Evolutionary conservation across 805 yeast genomes (phyloP).

Genomic region (Lachancea cidri): DNA sequence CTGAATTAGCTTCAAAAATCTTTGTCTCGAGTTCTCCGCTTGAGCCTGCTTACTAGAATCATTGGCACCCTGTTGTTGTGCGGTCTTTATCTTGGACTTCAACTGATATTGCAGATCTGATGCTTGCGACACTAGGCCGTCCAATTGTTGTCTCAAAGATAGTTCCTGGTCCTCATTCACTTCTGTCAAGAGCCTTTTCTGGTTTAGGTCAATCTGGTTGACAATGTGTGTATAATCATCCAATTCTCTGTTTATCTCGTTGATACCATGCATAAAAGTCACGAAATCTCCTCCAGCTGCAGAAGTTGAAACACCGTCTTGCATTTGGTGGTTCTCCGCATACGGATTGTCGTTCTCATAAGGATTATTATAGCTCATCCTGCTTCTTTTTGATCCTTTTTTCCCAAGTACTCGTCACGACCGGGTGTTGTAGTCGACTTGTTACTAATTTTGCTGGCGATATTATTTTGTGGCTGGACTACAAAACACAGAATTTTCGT

Average conservation of each 20-base stretch:
- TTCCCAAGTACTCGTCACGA: neutral
- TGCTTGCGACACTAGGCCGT: slow-evolving; percentile 70
- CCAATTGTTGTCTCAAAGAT: slow-evolving; percentile 68
- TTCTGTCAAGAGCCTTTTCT: slow-evolving; percentile 65
- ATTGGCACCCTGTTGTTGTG: slow-evolving; percentile 62
- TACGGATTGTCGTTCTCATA: slow-evolving; percentile 22
- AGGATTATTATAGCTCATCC: slow-evolving; percentile 32
- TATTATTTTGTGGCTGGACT: neutral
- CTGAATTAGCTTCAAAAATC: slow-evolving; percentile 81
- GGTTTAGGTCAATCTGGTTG: slow-evolving; percentile 63
- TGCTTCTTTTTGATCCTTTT: neutral
- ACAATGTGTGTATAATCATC: slow-evolving; percentile 66
- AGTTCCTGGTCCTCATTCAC: slow-evolving; percentile 66
- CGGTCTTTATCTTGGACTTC: slow-evolving; percentile 69
- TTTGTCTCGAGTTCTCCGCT: slow-evolving; percentile 81
- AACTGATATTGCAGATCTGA: slow-evolving; percentile 69
- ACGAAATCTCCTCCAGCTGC: slow-evolving; percentile 47
- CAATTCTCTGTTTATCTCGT: slow-evolving; percentile 61
- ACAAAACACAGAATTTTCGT: neutral
- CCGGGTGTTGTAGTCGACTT: neutral
- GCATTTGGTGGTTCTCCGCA: slow-evolving; percentile 21
- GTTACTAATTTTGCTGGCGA: neutral
- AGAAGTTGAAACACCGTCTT: slow-evolving; percentile 11
- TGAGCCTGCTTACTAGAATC: slow-evolving; percentile 84
- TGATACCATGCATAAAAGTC: slow-evolving; percentile 63